Conservation (phyloP, 108 stramenopile species). For the Bacterosira constricta region DNA sequence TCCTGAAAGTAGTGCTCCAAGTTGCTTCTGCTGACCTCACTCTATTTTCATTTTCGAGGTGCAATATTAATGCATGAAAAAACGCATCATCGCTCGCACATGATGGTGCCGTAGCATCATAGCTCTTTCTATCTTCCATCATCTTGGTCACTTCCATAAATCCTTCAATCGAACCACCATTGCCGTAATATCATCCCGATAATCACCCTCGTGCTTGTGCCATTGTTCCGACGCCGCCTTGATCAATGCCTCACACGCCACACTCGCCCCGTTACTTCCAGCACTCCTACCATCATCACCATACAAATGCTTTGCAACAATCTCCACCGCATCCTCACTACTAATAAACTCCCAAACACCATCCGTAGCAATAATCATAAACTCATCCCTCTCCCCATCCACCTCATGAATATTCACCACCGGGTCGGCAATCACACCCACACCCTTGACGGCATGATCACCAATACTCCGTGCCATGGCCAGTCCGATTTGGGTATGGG, state of each 20-base stretch:
- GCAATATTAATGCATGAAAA: too few species aligned
- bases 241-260: conserved; percentile 87
- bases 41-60: too few species aligned
- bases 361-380: conserved; percentile 90
- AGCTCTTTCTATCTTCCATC: too few species aligned
- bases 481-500: conserved; percentile 92
- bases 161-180: conserved; percentile 78
- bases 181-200: conserved; percentile 96
- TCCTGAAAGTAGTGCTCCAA: too few species aligned
- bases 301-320: conserved; percentile 61
- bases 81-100: too few species aligned
- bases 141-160: too few species aligned
- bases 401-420: conserved; percentile 76
- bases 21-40: too few species aligned
- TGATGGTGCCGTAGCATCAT: too few species aligned
- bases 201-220: conserved; percentile 96
- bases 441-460: conserved; percentile 90
- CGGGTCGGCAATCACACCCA: conserved; percentile 94
- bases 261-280: conserved; percentile 52
- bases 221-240: conserved; percentile 87
- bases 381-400: conserved; percentile 67
- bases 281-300: neutral
- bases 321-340: conserved; percentile 73
- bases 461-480: conserved; percentile 96
- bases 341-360: conserved; percentile 97